Evolutionary conservation across 1,284 basidiomycete genomes (phyloP).

Genomic region (Moesziomyces antarcticus): DNA sequence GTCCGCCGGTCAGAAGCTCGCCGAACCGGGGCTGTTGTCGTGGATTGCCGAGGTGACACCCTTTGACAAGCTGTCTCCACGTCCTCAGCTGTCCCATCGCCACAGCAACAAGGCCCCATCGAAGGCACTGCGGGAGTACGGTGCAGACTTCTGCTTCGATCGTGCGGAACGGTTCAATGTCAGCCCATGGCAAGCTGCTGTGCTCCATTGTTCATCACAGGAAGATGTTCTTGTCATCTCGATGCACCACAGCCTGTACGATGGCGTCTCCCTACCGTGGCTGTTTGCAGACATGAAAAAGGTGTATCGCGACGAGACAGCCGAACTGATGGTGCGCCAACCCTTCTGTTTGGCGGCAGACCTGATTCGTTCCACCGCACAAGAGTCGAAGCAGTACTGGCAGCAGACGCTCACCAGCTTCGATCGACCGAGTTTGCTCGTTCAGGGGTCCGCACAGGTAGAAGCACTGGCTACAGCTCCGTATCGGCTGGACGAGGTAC

Average conservation of each 20-base stretch:
- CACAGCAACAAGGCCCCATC: background rate
- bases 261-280: slow-evolving; percentile 17
- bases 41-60: slow-evolving; percentile 6
- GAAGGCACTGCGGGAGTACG: background rate
- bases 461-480: background rate
- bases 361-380: slow-evolving; percentile 2
- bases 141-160: slow-evolving; percentile 7
- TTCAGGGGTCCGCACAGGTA: background rate
- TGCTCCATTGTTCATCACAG: slow-evolving; percentile 5
- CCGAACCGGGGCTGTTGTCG: background rate
- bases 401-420: slow-evolving; percentile 1
- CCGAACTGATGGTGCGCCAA: slow-evolving; percentile 1
- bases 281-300: slow-evolving; percentile 12
- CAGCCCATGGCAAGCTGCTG: slow-evolving; percentile 13
- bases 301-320: slow-evolving; percentile 3
- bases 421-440: slow-evolving; percentile 2
- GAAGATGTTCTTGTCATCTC: slow-evolving; percentile 9
- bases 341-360: slow-evolving; percentile 5
- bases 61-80: background rate
- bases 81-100: background rate
- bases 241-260: slow-evolving; percentile 26
- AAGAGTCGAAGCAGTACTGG: slow-evolving; percentile 8
- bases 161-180: slow-evolving; percentile 4
- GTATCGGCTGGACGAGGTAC: slow-evolving; percentile 5
- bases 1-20: background rate